Percentiles rank a stretch among this genome's conserved stretches.
Evolutionary conservation across 176 grass and related monocot genomes (phyloP).

Genomic region (Alloteropsis semialata): DNA sequence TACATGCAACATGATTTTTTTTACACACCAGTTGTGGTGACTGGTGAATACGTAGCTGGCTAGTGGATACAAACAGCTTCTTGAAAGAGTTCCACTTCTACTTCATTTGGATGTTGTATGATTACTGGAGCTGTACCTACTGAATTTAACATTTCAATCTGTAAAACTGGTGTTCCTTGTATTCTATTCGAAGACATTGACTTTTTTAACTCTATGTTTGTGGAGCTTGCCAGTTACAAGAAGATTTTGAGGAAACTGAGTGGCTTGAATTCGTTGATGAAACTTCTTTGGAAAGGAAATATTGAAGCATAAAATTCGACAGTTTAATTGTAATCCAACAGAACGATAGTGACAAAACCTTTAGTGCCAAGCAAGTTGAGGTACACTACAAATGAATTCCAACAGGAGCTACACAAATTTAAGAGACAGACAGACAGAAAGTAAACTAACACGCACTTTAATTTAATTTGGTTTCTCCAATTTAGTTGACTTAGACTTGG

Average conservation of each 20-base stretch:
- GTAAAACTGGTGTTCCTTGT: background rate
- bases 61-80: constrained; percentile 2
- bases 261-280: background rate
- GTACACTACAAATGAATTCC: background rate
- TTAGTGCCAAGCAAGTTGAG: background rate
- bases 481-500: background rate
- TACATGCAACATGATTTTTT: background rate
- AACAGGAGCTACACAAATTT: background rate
- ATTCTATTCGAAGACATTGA: background rate
- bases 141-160: background rate
- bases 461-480: background rate
- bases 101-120: background rate
- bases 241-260: background rate
- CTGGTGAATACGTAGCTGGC: background rate
- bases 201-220: background rate
- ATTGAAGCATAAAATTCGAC: background rate
- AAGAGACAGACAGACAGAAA: background rate
- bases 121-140: background rate
- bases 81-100: background rate
- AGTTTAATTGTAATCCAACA: background rate
- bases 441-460: background rate
- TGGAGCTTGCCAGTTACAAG: background rate
- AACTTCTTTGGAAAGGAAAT: background rate
- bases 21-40: background rate
- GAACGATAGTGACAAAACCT: background rate